Percentiles rank a stretch among this genome's conserved stretches.
Conservation (phyloP, 768 basidiomycete genomes). For the Glaciozyma antarctica region DNA sequence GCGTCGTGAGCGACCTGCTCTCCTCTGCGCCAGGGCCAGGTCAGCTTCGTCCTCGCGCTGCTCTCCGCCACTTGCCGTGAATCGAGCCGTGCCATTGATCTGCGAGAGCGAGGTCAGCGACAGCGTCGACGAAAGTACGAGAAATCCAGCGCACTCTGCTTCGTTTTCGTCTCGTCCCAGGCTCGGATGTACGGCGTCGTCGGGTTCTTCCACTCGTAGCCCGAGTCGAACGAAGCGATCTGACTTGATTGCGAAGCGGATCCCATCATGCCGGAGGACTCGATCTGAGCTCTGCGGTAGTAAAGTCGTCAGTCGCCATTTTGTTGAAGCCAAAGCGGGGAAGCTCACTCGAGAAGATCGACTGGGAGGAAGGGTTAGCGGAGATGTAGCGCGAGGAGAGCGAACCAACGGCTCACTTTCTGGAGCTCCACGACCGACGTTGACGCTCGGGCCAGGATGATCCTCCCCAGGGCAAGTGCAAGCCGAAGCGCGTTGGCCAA, state of each 20-base stretch:
- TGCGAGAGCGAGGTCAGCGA: too few species aligned
- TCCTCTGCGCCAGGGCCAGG: too few species aligned
- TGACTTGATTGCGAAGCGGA: constrained; percentile 56
- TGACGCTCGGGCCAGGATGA: constrained; percentile 62
- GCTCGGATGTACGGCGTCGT: constrained; percentile 49
- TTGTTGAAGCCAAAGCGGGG: constrained; percentile 40
- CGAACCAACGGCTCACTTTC: constrained; percentile 47
- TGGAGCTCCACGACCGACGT: constrained; percentile 63
- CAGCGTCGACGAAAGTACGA: neutral
- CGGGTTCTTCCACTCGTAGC: constrained; percentile 57
- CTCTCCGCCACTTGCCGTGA: too few species aligned
- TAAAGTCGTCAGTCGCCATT: neutral
- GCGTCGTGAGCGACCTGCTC: too few species aligned
- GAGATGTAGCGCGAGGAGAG: neutral
- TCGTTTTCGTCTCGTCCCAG: constrained; percentile 42
- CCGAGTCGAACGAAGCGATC: constrained; percentile 44
- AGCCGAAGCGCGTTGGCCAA: constrained; percentile 74
- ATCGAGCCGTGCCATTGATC: too few species aligned
- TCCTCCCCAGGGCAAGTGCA: constrained; percentile 79
- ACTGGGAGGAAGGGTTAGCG: neutral
- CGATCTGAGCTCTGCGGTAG: neutral
- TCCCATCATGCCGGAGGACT: constrained; percentile 39
- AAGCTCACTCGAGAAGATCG: constrained; percentile 66
- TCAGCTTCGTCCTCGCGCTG: too few species aligned
- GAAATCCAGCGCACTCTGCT: neutral